These are phyloP conservation scores for Papilionanthe hybrid DNA, from an alignment of 116 monocot genomes.

Conservation along the genomic window DNA sequence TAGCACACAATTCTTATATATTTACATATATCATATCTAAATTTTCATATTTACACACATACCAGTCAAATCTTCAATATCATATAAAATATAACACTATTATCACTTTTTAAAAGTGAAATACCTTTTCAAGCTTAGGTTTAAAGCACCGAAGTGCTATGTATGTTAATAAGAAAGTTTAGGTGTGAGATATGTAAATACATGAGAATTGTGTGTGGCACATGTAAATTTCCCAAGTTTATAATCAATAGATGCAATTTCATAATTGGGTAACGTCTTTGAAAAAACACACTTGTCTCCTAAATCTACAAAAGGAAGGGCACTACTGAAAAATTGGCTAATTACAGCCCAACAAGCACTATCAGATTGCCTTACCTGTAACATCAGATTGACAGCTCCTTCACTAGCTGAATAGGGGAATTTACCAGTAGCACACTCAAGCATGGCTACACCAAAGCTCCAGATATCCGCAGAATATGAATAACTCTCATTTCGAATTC, in stretches of 20 bases:
- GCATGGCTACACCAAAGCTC: constrained; percentile 86
- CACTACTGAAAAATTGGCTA: not conserved
- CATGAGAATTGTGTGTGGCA: too few species aligned
- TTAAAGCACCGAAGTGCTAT: too few species aligned
- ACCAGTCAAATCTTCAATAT: too few species aligned
- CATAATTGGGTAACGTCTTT: not conserved
- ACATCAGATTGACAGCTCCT: constrained; percentile 93
- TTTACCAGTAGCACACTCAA: constrained; percentile 94
- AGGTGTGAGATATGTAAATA: too few species aligned
- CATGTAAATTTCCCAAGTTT: not conserved
- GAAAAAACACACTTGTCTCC: not conserved
- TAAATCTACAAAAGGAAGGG: not conserved
- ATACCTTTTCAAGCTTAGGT: too few species aligned
- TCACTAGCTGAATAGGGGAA: constrained; percentile 88
- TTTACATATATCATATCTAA: too few species aligned
- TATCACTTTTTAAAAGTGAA: too few species aligned
- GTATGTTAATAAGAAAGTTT: too few species aligned
- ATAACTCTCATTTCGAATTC: constrained; percentile 84
- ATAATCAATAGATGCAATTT: not conserved
- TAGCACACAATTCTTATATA: too few species aligned
- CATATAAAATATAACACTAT: too few species aligned
- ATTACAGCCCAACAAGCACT: not conserved
- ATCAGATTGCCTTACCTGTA: constrained; percentile 54
- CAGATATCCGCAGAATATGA: constrained; percentile 97
- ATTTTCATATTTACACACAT: too few species aligned